Base-by-base conservation (phyloP, 257 asterid species). In the Ocimum tenuiflorum region DNA sequence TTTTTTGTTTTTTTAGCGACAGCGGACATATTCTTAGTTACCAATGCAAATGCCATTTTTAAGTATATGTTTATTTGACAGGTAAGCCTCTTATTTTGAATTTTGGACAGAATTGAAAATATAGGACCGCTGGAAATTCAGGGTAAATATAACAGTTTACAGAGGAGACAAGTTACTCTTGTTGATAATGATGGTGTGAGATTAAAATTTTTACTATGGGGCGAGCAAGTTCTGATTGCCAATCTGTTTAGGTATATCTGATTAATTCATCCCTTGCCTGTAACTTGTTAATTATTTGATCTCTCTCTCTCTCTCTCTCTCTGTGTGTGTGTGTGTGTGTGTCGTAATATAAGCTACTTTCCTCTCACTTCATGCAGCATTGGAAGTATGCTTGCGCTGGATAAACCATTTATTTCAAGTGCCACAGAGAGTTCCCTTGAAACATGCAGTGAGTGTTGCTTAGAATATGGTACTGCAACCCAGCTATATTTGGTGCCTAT, bases 361-460 rank as follows among this genome's bases (percentile, higher is more conserved):
- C 68, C 10, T 55, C 69, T 58, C 38, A 39, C 63, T 71, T 51
- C 41, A 48, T 78, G 74, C 91, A 90, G 99, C 58, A 84, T 83
- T 33, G 99, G 99, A 76, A 88, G 97, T 69, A 89, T 83, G 84
- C 96, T 94, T 46, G 99, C 97, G 62, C 73, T 94, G 65, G 97
- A 90, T 71, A 80, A 82, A 60, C 99, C 99, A 70, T 94, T 74
- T 74, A 65, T 89, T 54, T 79, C 94, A 50, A 82, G 79, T 72
- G 74, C 80, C 62, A 51, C 45, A 1, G 88, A 85, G 56, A 53
- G 87, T 80, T 77, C 71, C 51, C 74, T 75, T 8, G 86, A 87
- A 71, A 51, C 76, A 19, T 38, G 76, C 56, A 73, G 76, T 67
- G 86, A 69, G 58, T 36, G 78, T 72, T 86, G 83, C 85, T 85